phyloP scores from a whole-genome alignment of 352 stramenopile genomes.

The Phytophthora europaea region DNA sequence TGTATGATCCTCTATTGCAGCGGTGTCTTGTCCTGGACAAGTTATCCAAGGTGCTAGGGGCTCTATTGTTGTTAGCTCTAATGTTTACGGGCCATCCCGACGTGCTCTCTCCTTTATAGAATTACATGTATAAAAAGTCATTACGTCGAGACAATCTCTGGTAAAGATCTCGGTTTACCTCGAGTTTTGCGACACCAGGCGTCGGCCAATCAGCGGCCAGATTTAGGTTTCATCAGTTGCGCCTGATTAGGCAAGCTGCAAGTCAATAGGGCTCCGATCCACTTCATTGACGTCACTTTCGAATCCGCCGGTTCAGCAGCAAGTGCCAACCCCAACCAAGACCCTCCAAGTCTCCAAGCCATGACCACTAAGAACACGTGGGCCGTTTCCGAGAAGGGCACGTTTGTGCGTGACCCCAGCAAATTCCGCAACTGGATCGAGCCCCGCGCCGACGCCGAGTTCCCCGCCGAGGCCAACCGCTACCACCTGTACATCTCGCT shows the following conservation, averaged over 20 bases:
- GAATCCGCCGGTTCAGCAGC: constrained; percentile 12
- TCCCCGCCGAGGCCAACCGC: constrained; percentile 65
- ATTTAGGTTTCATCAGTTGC: not conserved
- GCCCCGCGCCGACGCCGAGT: constrained; percentile 61
- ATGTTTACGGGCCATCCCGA: too few relatives aligned
- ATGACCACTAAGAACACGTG: constrained; percentile 80
- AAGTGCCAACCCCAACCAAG: constrained; percentile 1
- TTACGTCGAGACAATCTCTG: too few relatives aligned
- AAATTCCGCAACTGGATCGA: constrained; percentile 89
- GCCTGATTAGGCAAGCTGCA: constrained; percentile 27
- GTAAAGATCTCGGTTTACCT: too few relatives aligned
- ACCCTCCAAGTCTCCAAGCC: not conserved
- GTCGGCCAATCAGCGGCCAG: constrained; percentile 20
- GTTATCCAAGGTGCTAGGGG: too few relatives aligned
- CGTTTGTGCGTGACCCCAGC: constrained; percentile 77
- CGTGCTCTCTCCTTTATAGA: too few relatives aligned
- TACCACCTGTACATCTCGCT: constrained; percentile 98
- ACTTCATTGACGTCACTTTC: constrained; percentile 40
- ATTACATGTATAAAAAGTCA: too few relatives aligned
- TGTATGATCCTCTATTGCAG: too few relatives aligned
- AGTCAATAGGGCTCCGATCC: constrained; percentile 6
- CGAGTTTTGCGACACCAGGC: not conserved
- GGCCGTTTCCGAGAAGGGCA: constrained; percentile 73
- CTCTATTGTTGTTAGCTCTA: too few relatives aligned
- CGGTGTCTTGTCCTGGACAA: too few relatives aligned